Conservation (phyloP, 345 rosid species). For the Litchi chinensis region DNA sequence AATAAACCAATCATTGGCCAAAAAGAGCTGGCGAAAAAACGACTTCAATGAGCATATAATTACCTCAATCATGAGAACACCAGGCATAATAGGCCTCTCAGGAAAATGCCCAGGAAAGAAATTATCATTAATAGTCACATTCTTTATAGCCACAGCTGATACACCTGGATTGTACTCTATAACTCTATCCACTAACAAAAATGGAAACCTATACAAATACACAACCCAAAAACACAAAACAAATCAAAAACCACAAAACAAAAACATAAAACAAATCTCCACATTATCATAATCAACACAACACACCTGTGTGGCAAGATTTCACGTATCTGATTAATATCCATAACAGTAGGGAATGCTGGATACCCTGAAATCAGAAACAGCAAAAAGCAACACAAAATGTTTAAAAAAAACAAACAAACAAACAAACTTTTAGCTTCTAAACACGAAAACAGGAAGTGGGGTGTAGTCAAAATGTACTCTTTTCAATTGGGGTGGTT, state of each 20-base stretch:
- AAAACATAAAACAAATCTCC: neutral
- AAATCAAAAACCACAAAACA: neutral
- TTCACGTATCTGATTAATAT: conserved; percentile 83
- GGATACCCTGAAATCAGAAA: conserved; percentile 42
- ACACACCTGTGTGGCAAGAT: conserved; percentile 85
- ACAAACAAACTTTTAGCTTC: neutral
- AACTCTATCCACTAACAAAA: conserved; percentile 96
- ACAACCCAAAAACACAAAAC: neutral
- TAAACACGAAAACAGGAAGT: neutral
- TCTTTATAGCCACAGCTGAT: conserved; percentile 93
- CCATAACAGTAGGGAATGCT: conserved; percentile 81
- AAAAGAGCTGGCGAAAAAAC: neutral
- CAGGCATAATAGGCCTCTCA: conserved; percentile 99
- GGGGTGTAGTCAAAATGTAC: neutral
- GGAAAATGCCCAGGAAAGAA: conserved; percentile 99
- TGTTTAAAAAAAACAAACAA: neutral
- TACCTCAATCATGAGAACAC: conserved; percentile 99
- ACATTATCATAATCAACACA: neutral
- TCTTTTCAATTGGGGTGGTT: conserved; percentile 12
- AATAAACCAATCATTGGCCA: neutral
- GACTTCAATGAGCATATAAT: conserved; percentile 1
- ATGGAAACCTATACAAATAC: conserved; percentile 69
- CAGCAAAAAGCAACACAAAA: neutral
- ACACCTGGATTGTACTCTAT: conserved; percentile 93
- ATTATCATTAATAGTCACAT: conserved; percentile 96